Conservation (phyloP, 768 basidiomycete genomes). For the Holtermanniella nyarrowii region DNA sequence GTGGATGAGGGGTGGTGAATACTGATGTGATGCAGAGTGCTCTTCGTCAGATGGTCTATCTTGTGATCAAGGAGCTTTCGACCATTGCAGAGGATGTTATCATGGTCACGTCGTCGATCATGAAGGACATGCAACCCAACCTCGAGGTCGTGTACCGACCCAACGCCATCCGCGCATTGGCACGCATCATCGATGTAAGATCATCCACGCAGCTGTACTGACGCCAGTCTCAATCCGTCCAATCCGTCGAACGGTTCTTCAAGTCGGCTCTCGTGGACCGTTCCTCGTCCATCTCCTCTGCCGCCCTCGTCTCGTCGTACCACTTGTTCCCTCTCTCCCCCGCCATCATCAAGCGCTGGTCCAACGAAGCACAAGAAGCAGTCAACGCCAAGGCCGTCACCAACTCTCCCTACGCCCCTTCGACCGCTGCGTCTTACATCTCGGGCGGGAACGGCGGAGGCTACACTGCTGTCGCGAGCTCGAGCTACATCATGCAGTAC, state of each 20-base stretch:
- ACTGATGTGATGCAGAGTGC: slow-evolving; percentile 54
- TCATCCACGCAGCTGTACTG: neutral
- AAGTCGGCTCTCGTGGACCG: slow-evolving; percentile 98
- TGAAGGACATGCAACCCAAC: slow-evolving; percentile 99
- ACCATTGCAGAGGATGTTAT: slow-evolving; percentile 96
- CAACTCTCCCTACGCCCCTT: slow-evolving; percentile 41
- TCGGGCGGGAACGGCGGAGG: slow-evolving; percentile 45
- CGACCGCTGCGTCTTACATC: slow-evolving; percentile 38
- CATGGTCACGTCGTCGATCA: slow-evolving; percentile 98
- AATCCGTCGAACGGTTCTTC: slow-evolving; percentile 97
- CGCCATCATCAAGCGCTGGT: slow-evolving; percentile 96
- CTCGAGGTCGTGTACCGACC: slow-evolving; percentile 97
- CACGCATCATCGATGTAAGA: slow-evolving; percentile 93
- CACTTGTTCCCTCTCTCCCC: slow-evolving; percentile 88
- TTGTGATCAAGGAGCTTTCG: slow-evolving; percentile 95
- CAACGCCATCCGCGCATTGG: slow-evolving; percentile 91
- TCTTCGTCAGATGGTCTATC: slow-evolving; percentile 92
- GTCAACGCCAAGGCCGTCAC: slow-evolving; percentile 72
- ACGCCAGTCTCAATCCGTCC: slow-evolving; percentile 45
- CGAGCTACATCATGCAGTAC: slow-evolving; percentile 92
- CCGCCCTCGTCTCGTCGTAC: slow-evolving; percentile 92
- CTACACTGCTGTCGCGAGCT: slow-evolving; percentile 71
- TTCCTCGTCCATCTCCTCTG: slow-evolving; percentile 88
- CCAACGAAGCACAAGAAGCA: slow-evolving; percentile 97
- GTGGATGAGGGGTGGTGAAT: neutral